phyloP scores from a whole-genome alignment of 148 eudicot species.

The Arctostaphylos glauca region DNA sequence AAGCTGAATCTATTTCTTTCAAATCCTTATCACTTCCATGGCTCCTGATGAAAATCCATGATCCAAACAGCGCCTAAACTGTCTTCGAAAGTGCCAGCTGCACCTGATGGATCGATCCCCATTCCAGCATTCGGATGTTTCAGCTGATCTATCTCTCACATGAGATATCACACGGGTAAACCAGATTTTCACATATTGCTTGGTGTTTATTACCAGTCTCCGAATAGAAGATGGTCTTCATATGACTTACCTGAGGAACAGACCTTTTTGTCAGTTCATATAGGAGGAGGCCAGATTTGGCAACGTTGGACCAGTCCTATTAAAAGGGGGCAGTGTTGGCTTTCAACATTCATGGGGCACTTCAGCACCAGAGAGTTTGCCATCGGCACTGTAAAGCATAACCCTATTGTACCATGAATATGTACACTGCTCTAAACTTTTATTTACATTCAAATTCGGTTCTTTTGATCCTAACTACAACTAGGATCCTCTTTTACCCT shows the following conservation, averaged over 20 bases:
- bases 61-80: neutral
- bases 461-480: slow-evolving; percentile 33
- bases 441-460: slow-evolving; percentile 26
- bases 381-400: slow-evolving; percentile 14
- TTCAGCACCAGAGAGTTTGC: neutral
- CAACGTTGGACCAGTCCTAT: slow-evolving; percentile 1
- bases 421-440: slow-evolving; percentile 32
- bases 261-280: slow-evolving; percentile 9
- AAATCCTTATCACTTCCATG: neutral
- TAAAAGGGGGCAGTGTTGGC: neutral
- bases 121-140: slow-evolving; percentile 4
- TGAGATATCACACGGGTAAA: slow-evolving; percentile 12
- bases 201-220: slow-evolving; percentile 3
- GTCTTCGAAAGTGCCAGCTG: slow-evolving; percentile 23
- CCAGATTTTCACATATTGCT: neutral
- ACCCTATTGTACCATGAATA: slow-evolving; percentile 15
- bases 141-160: slow-evolving; percentile 14
- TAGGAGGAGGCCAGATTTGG: neutral
- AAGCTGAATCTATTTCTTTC: neutral
- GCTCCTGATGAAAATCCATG: neutral
- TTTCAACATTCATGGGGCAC: slow-evolving; percentile 2
- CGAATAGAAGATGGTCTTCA: slow-evolving; percentile 7
- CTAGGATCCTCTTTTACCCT: neutral
- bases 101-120: slow-evolving; percentile 18
- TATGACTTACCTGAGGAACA: neutral